Percentiles rank a stretch among this genome's conserved stretches.
These are phyloP conservation scores for Globisporangium nodosum DNA, from an alignment of 352 stramenopile genomes.

Conservation along the genomic window DNA sequence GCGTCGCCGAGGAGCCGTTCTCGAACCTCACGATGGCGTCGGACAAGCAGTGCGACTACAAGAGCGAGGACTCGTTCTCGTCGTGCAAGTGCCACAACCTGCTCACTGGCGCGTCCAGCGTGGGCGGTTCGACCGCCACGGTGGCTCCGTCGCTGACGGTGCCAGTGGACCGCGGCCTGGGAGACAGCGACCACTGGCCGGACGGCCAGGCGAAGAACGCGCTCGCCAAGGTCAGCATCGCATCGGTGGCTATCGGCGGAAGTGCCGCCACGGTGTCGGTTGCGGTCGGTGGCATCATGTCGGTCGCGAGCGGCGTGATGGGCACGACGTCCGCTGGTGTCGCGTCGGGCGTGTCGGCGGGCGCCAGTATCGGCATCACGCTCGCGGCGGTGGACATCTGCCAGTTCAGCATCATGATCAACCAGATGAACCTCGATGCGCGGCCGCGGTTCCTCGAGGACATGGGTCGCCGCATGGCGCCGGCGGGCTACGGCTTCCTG, in stretches of 20 bases:
- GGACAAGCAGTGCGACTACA: slow-evolving; percentile 50
- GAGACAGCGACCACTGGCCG: slow-evolving; percentile 57
- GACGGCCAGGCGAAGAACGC: slow-evolving; percentile 46
- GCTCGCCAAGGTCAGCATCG: slow-evolving; percentile 70
- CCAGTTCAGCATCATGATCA: slow-evolving; percentile 82
- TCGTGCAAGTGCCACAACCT: slow-evolving; percentile 59
- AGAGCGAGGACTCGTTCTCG: slow-evolving; percentile 44
- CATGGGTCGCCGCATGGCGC: slow-evolving; percentile 69
- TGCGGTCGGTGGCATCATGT: slow-evolving; percentile 53
- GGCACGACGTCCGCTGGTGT: slow-evolving; percentile 51
- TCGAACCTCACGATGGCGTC: slow-evolving; percentile 52
- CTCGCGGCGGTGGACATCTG: slow-evolving; percentile 72
- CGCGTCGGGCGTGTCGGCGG: slow-evolving; percentile 45
- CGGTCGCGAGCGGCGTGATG: slow-evolving; percentile 51
- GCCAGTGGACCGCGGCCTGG: slow-evolving; percentile 53
- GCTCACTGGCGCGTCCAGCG: slow-evolving; percentile 15
- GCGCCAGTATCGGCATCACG: slow-evolving; percentile 57
- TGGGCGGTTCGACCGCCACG: slow-evolving; percentile 7
- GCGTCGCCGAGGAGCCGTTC: slow-evolving; percentile 35
- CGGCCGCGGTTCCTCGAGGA: slow-evolving; percentile 67
- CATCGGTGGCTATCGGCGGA: slow-evolving; percentile 39
- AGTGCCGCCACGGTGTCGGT: slow-evolving; percentile 61
- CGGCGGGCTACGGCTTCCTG: slow-evolving; percentile 58
- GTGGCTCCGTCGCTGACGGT: slow-evolving; percentile 23
- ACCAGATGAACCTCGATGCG: slow-evolving; percentile 79